Evolutionary conservation across 164 flowering plant genomes (phyloP), one percentile per base, ranked within the genome.

Genomic region (Nymphaea colorata): DNA sequence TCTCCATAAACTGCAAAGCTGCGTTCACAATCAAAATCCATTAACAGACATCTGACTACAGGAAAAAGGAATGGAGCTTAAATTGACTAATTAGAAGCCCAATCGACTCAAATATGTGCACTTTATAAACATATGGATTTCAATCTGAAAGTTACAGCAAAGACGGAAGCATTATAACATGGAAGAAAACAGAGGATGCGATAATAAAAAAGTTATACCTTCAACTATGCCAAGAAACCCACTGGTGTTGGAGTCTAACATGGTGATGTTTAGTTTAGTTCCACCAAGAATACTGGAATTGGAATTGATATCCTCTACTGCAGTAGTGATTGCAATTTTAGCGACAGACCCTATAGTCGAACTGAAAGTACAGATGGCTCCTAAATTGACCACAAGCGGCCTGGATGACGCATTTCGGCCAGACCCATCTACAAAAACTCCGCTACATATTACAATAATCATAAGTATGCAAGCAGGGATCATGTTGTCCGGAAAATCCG

Each of bases 311-410:
- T 95, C 99, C 61, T 87, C 77, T 44, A 90, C 81, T 47, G 98
- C 99, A 67, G 84, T 83, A 64, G 82, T 79, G 66, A 95, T 89
- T 6, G 98, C 98, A 72, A 87, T 75, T 79, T 86, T 85, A 17
- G 98, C 97, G 36, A 84, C 94, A 80, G 77, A 83, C 25, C 98
- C 99, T 51, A 92, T 87, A 14, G 89, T 81, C 41, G 99, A 92
- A 42, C 89, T 74, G 55, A 82, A 80, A n/a, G 87, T 75, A 68
- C 92, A 83, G 68, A 92, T 67, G 18, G 93, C 90, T 66, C 99
- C 98, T 75, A 95, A 75, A 64, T 83, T 82, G 68, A 92, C 94
- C 75, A 71, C 73, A 43, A 83, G 65, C 14, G 99, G 99, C 69
- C 95, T 86, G 41, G 90, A 74, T 66, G 89, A 70, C 68, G 66